Evolutionary conservation across 1,284 basidiomycete species (phyloP).

Genomic region (Anthracocystis setariae): DNA sequence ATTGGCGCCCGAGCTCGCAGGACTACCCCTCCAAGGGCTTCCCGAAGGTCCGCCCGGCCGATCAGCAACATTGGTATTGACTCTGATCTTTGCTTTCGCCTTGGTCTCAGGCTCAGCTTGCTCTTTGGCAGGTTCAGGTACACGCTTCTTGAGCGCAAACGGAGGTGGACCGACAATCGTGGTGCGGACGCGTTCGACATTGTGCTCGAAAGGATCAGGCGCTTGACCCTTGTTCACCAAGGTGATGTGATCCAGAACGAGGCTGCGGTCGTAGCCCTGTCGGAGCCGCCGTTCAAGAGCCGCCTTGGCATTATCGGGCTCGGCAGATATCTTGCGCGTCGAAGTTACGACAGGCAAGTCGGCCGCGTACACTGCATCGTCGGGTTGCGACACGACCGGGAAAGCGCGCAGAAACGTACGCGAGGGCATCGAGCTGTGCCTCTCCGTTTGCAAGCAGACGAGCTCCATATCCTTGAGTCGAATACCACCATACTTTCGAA

Average conservation of each 20-base stretch:
- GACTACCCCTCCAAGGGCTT: conserved; percentile 19
- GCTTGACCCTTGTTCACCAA: conserved; percentile 54
- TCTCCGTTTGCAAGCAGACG: conserved; percentile 64
- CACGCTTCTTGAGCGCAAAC: conserved; percentile 7
- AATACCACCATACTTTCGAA: conserved; percentile 57
- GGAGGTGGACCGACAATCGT: conserved; percentile 62
- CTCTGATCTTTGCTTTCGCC: conserved; percentile 18
- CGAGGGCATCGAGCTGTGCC: conserved; percentile 63
- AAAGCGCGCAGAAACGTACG: conserved; percentile 63
- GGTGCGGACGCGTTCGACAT: conserved; percentile 61
- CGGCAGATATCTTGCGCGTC: conserved; percentile 1
- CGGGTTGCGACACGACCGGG: conserved; percentile 50
- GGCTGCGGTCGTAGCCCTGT: conserved; percentile 55
- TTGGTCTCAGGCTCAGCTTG: conserved; percentile 6
- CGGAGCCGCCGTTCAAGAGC: conserved; percentile 37
- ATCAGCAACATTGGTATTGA: conserved; percentile 11
- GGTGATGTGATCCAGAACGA: conserved; percentile 52
- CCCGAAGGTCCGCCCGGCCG: conserved; percentile 7
- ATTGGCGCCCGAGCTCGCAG: conserved; percentile 31
- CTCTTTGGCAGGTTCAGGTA: neutral
- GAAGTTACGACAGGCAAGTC: conserved; percentile 51
- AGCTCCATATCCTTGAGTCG: conserved; percentile 66
- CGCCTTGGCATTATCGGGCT: neutral
- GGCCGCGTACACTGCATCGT: conserved; percentile 35
- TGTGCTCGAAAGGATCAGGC: conserved; percentile 54